These are phyloP conservation scores for Pseudocercospora musae DNA, from an alignment of 2,329 filamentous ascomycete species.

Conservation along the genomic window DNA sequence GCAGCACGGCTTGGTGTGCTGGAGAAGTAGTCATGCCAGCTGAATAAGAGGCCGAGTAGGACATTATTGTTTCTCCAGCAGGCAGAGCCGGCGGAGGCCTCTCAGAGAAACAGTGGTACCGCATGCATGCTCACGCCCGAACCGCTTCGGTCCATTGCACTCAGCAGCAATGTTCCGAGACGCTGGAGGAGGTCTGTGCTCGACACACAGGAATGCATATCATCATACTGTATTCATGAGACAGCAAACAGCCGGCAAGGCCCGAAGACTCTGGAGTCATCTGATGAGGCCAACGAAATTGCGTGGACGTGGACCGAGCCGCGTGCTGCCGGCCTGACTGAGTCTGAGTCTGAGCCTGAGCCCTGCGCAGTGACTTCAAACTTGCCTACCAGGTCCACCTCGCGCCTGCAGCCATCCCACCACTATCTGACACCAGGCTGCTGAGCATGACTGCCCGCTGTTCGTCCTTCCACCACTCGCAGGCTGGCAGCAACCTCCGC, in stretches of 20 bases:
- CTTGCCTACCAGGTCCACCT: too few relatives aligned
- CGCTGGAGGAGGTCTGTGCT: not conserved
- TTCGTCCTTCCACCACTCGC: too few relatives aligned
- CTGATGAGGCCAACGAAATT: conserved; percentile 5
- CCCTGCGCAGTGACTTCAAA: too few relatives aligned
- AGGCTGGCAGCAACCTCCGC: too few relatives aligned
- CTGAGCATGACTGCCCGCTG: too few relatives aligned
- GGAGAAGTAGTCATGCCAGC: too few relatives aligned
- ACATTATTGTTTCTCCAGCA: not conserved
- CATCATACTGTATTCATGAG: too few relatives aligned
- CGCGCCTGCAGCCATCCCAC: too few relatives aligned
- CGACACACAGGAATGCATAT: not conserved
- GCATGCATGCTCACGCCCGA: not conserved
- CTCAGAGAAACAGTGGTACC: not conserved
- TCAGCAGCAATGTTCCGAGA: conserved; percentile 1
- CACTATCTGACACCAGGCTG: too few relatives aligned
- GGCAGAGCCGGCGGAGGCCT: not conserved
- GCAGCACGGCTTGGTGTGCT: not conserved
- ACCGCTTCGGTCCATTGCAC: not conserved
- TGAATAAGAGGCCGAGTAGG: not conserved
- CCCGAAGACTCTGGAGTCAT: conserved; percentile 11
- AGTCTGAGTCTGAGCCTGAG: not conserved
- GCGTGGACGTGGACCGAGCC: not conserved
- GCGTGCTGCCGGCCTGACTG: not conserved
- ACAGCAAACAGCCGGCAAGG: not conserved